A percentile compares a stretch with the other conserved stretches of the same genome.
phyloP scores from a whole-genome alignment of 116 monocot genomes.

The Dioscorea cayenensis region DNA sequence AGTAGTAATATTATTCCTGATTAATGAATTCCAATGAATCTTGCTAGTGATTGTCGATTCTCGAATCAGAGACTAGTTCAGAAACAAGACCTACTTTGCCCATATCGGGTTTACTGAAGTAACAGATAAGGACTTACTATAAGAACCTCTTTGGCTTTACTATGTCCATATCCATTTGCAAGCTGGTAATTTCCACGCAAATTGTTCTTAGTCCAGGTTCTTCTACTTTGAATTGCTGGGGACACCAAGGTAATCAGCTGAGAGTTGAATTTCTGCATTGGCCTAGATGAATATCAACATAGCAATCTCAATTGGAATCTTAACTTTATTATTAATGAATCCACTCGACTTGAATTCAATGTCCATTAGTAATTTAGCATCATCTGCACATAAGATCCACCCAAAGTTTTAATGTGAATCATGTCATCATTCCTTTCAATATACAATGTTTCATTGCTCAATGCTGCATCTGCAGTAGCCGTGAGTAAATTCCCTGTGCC shows the following conservation, averaged over 20 bases:
- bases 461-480: slow-evolving; percentile 43
- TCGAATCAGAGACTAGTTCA: not conserved
- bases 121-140: slow-evolving; percentile 28
- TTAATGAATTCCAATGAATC: too few species aligned
- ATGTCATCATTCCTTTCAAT: slow-evolving; percentile 59
- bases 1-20: not conserved
- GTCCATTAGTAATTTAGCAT: slow-evolving; percentile 1
- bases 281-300: slow-evolving; percentile 28
- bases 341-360: not conserved
- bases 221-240: slow-evolving; percentile 67
- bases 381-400: slow-evolving; percentile 64
- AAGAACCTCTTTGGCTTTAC: slow-evolving; percentile 48
- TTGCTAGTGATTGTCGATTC: too few species aligned
- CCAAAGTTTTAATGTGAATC: slow-evolving; percentile 56
- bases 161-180: slow-evolving; percentile 76
- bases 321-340: not conserved
- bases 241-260: slow-evolving; percentile 35
- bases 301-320: not conserved
- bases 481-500: slow-evolving; percentile 29
- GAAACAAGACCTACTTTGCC: slow-evolving; percentile 62
- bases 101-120: slow-evolving; percentile 11
- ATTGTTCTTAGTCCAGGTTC: too few species aligned
- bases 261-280: slow-evolving; percentile 43
- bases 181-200: slow-evolving; percentile 85
- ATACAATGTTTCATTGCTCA: slow-evolving; percentile 39